Base-by-base conservation (phyloP, 2,329 filamentous ascomycete genomes). In the Cladosporium sphaerospermum region DNA sequence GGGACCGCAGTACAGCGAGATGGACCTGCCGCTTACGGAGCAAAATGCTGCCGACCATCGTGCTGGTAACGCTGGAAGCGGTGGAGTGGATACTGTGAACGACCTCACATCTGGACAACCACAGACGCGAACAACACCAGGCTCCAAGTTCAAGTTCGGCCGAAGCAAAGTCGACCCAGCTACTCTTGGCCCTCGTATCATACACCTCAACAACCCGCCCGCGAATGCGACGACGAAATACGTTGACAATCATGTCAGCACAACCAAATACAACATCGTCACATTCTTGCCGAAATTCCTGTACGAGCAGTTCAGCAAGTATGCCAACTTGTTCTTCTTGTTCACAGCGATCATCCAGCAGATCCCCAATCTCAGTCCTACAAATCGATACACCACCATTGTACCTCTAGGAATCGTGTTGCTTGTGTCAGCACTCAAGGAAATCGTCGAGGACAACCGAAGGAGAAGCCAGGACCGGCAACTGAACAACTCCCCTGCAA, bases 271-370 rank as follows among this genome's bases (percentile, higher is more conserved):
- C 81, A 99, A 97, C 70, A 64, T 89, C 66, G 78, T 88, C 52
- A 96, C 90, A 16, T 99, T 99, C 71, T 68, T 97, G 14, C 93
- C 93, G 47, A 99, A 99, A 72, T 99, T 99, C 73, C 78, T 99
- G 53, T 90, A 92, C 70, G 93, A 99, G 71, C 93, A 99, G 69
- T 99, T 99, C 74, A 96, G 91, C 57, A 99, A 96, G 77, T 96
- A 96, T 72, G 93, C 93, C 76, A 99, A 99, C 73, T 73, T 99
- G 66, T 99, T 99, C 78, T 99, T 99, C 86, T 81, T 99, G 69
- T 97, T 99, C 71, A 99, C 93, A 36, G 91, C 93, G 13, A 85
- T 83, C 39, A 75, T 99, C 43, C 93, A 99, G 75, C 93, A 99
- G 70, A 96, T 99, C 57, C 93, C 93, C 18, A 85, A 87, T 60